phyloP scores from a whole-genome alignment of 2,329 filamentous ascomycete genomes.

The Monosporascus sp. region DNA sequence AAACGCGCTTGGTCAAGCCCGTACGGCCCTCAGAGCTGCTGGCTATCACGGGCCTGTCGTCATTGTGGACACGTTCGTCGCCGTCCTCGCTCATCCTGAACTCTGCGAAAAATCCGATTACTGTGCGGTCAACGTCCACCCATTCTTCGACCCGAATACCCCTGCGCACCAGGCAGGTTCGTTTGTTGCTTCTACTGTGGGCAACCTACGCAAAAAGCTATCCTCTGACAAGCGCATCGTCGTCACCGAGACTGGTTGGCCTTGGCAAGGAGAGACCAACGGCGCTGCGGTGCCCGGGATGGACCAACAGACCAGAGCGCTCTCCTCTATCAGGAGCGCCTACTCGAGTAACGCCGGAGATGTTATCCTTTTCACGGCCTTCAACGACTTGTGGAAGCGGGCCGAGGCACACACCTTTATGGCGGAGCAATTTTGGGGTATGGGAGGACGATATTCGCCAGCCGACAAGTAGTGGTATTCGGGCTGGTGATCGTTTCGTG shows the following conservation, averaged over 20 bases:
- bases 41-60: slow-evolving; percentile 72
- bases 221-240: slow-evolving; percentile 53
- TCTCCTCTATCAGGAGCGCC: slow-evolving; percentile 56
- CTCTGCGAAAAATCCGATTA: slow-evolving; percentile 72
- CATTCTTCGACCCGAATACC: slow-evolving; percentile 70
- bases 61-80: slow-evolving; percentile 72
- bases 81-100: slow-evolving; percentile 58
- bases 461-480: slow-evolving; percentile 15
- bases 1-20: slow-evolving; percentile 51
- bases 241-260: slow-evolving; percentile 84
- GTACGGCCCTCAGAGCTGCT: slow-evolving; percentile 48
- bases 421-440: slow-evolving; percentile 75
- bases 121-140: slow-evolving; percentile 75
- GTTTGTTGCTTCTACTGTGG: slow-evolving; percentile 58
- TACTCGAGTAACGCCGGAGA: slow-evolving; percentile 47
- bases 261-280: slow-evolving; percentile 61
- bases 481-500: not conserved
- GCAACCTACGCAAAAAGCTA: slow-evolving; percentile 36
- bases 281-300: slow-evolving; percentile 61
- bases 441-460: slow-evolving; percentile 32
- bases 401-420: slow-evolving; percentile 57
- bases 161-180: slow-evolving; percentile 55
- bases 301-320: slow-evolving; percentile 60
- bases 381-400: slow-evolving; percentile 75
- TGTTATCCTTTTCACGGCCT: slow-evolving; percentile 71